Conservation (phyloP, 257 asterid genomes). For the Echites panduratus region DNA sequence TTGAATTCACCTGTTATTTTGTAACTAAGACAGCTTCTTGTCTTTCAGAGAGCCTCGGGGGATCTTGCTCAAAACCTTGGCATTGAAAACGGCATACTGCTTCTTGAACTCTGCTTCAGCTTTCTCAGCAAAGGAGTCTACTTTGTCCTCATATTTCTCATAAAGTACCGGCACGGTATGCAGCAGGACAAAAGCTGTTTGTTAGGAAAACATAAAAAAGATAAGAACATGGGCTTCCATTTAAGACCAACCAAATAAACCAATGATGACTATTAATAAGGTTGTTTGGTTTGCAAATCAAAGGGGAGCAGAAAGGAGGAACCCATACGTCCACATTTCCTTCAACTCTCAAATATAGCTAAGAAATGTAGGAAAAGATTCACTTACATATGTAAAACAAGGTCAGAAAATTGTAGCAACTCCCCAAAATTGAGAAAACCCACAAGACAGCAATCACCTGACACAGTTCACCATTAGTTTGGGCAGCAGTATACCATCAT, state of each 20-base stretch:
- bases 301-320: too few relatives aligned
- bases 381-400: constrained; percentile 64
- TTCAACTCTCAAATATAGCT: too few relatives aligned
- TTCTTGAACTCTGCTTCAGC: constrained; percentile 76
- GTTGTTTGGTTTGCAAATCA: too few relatives aligned
- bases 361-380: constrained; percentile 1
- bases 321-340: too few relatives aligned
- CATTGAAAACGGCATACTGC: constrained; percentile 67
- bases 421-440: constrained; percentile 63
- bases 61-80: constrained; percentile 67
- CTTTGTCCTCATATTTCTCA: constrained; percentile 73
- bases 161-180: constrained; percentile 75
- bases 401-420: constrained; percentile 67
- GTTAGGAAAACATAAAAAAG: not conserved
- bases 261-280: too few relatives aligned
- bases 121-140: constrained; percentile 84
- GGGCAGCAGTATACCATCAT: not conserved
- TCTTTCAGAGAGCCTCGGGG: constrained; percentile 57
- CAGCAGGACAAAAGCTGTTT: constrained; percentile 56
- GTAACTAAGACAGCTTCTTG: constrained; percentile 50
- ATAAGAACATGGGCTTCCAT: not conserved
- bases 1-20: not conserved
- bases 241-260: not conserved
- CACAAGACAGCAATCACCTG: constrained; percentile 78
- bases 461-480: not conserved